Conservation (phyloP, 2,329 filamentous ascomycete species). For the Sodiomyces alkalinus region DNA sequence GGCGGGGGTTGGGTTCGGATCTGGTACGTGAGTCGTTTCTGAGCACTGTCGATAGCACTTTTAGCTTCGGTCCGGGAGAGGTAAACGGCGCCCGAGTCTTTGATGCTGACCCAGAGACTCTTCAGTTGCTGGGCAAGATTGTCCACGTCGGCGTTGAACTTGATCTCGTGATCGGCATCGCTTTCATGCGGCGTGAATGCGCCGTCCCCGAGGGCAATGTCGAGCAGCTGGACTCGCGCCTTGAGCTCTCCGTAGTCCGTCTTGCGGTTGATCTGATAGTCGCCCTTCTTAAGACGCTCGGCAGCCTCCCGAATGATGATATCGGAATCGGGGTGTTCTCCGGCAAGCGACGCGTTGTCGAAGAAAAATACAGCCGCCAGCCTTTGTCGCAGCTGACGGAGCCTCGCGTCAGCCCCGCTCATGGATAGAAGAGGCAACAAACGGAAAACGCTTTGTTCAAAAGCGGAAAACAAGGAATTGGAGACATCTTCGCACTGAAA, state of each 20-base stretch:
- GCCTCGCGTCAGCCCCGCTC: conserved; percentile 30
- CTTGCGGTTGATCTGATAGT: conserved; percentile 34
- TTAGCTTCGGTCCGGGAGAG: conserved; percentile 65
- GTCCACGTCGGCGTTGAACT: conserved; percentile 62
- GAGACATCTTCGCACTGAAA: conserved; percentile 34
- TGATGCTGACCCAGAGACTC: conserved; percentile 44
- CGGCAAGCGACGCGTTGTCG: conserved; percentile 25
- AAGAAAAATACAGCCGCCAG: conserved; percentile 53
- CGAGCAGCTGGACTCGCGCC: conserved; percentile 52
- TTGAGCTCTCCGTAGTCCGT: conserved; percentile 57
- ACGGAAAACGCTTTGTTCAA: conserved; percentile 35
- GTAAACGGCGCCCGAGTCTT: conserved; percentile 58
- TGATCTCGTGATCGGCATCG: conserved; percentile 13
- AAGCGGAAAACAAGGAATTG: conserved; percentile 27
- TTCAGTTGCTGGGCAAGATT: conserved; percentile 45
- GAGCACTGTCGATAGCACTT: conserved; percentile 56
- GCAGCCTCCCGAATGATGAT: conserved; percentile 28
- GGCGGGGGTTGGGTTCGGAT: conserved; percentile 49
- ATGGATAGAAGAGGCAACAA: conserved; percentile 43
- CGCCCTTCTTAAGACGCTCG: conserved; percentile 26
- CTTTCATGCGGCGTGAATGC: conserved; percentile 15
- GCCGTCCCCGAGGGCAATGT: conserved; percentile 58
- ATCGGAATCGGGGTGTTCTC: conserved; percentile 22
- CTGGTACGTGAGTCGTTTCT: conserved; percentile 54
- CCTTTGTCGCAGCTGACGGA: conserved; percentile 47